Evolutionary conservation across 2,329 filamentous ascomycete species (phyloP).

Genomic region (Xylariaceae sp.): DNA sequence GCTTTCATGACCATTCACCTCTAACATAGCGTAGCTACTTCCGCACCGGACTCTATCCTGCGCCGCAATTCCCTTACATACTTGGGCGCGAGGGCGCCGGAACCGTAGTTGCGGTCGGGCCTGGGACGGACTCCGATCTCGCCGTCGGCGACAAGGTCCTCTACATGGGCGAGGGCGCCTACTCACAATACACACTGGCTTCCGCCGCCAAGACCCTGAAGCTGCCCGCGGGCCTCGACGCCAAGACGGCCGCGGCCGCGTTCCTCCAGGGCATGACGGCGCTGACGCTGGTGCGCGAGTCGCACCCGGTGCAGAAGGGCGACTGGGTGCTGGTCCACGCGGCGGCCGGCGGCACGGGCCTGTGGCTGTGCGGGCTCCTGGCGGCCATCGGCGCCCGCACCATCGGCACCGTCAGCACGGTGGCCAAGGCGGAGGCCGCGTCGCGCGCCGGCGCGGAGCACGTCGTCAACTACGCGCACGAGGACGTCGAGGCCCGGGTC

Average conservation of each 20-base stretch:
- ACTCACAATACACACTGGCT: constrained; percentile 54
- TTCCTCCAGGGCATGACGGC: constrained; percentile 83
- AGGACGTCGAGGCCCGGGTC: constrained; percentile 56
- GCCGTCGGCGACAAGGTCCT: constrained; percentile 66
- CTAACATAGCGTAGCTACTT: constrained; percentile 57
- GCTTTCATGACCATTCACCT: too few species aligned
- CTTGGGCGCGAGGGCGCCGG: constrained; percentile 79
- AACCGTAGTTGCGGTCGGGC: constrained; percentile 58
- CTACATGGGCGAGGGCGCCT: constrained; percentile 55
- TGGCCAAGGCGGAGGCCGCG: constrained; percentile 68
- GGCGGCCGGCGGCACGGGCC: constrained; percentile 76
- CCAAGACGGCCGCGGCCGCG: constrained; percentile 61
- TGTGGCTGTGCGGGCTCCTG: constrained; percentile 72
- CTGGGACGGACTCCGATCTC: constrained; percentile 49
- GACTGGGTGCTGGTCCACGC: constrained; percentile 85
- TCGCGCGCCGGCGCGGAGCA: constrained; percentile 66
- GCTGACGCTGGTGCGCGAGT: constrained; percentile 72
- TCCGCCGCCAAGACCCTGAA: constrained; percentile 51
- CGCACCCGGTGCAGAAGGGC: constrained; percentile 68
- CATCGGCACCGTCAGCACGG: constrained; percentile 73
- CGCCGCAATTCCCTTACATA: constrained; percentile 64
- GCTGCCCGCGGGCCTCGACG: constrained; percentile 58
- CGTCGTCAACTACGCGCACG: constrained; percentile 63
- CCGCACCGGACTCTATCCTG: constrained; percentile 75
- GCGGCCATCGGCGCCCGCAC: constrained; percentile 67